These are phyloP conservation scores for Penicillium desertorum DNA, from an alignment of 495 filamentous ascomycete species.

Conservation along the genomic window DNA sequence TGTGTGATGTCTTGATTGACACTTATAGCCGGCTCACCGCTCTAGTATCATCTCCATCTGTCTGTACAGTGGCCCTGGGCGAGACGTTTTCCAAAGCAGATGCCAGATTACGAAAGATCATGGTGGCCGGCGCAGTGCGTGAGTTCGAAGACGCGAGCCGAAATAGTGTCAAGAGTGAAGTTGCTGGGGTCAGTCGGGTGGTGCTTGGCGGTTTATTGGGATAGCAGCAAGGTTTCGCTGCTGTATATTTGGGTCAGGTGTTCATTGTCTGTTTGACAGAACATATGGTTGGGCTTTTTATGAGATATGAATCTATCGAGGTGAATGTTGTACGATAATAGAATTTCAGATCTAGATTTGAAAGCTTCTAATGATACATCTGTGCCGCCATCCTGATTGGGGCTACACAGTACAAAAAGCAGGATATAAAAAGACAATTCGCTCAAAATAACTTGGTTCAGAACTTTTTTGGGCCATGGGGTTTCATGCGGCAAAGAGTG, in stretches of 20 bases:
- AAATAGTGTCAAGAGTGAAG: constrained; percentile 69
- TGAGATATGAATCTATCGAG: constrained; percentile 8
- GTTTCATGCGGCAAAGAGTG: constrained; percentile 19
- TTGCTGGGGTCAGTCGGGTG: constrained; percentile 80
- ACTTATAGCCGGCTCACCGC: constrained; percentile 76
- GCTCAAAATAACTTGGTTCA: constrained; percentile 16
- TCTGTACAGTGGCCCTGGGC: constrained; percentile 61
- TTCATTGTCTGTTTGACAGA: background rate
- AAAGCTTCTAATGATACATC: constrained; percentile 12
- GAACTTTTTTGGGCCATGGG: constrained; percentile 24
- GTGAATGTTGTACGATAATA: constrained; percentile 7
- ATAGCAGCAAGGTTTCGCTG: constrained; percentile 34
- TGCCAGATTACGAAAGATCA: constrained; percentile 75
- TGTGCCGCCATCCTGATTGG: constrained; percentile 6
- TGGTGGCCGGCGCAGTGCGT: constrained; percentile 77
- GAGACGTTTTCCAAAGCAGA: constrained; percentile 92
- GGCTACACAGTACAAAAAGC: constrained; percentile 1
- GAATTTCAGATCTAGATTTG: constrained; percentile 11
- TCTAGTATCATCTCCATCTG: constrained; percentile 65
- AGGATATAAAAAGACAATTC: constrained; percentile 6
- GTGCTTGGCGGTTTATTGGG: constrained; percentile 84
- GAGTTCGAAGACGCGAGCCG: constrained; percentile 92
- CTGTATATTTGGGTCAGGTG: constrained; percentile 1
- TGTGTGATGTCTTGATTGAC: constrained; percentile 95
- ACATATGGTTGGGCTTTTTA: constrained; percentile 12